phyloP scores from a whole-genome alignment of 2,329 filamentous ascomycete species.

The Drechslerella stenobrocha region DNA sequence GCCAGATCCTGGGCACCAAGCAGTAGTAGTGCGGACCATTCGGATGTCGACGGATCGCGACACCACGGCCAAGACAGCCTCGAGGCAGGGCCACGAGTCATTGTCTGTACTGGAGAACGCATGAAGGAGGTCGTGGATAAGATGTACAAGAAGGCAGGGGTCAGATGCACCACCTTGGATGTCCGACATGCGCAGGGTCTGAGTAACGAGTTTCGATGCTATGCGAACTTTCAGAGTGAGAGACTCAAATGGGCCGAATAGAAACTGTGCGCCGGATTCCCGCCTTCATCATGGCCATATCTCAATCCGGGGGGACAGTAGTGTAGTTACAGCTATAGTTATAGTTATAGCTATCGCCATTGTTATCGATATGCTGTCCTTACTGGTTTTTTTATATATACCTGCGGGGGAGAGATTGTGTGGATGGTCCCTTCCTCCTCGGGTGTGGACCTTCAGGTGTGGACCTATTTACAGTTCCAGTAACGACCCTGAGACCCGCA shows the following conservation, averaged over 20 bases:
- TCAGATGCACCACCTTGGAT: conserved; percentile 69
- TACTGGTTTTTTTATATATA: too few species aligned
- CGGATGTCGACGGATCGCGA: conserved; percentile 47
- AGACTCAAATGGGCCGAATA: conserved; percentile 58
- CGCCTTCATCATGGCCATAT: too few species aligned
- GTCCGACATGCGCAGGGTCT: conserved; percentile 71
- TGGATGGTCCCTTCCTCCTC: too few species aligned
- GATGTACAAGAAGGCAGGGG: conserved; percentile 68
- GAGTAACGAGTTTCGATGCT: conserved; percentile 80
- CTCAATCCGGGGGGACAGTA: too few species aligned
- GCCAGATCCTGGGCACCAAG: conserved; percentile 58
- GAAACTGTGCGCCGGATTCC: too few species aligned
- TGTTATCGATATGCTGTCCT: too few species aligned
- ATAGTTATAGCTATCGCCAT: too few species aligned
- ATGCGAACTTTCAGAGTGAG: conserved; percentile 72
- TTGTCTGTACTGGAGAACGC: conserved; percentile 76
- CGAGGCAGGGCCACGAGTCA: conserved; percentile 56
- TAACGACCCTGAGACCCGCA: too few species aligned
- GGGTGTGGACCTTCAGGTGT: too few species aligned
- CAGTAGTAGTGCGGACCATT: conserved; percentile 37
- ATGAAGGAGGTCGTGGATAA: conserved; percentile 68
- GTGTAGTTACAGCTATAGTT: too few species aligned
- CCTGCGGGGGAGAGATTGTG: too few species aligned
- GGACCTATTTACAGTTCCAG: too few species aligned
- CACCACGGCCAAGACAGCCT: conserved; percentile 52